Base-by-base conservation (phyloP, 768 basidiomycete genomes). In the Boletus sp. region DNA sequence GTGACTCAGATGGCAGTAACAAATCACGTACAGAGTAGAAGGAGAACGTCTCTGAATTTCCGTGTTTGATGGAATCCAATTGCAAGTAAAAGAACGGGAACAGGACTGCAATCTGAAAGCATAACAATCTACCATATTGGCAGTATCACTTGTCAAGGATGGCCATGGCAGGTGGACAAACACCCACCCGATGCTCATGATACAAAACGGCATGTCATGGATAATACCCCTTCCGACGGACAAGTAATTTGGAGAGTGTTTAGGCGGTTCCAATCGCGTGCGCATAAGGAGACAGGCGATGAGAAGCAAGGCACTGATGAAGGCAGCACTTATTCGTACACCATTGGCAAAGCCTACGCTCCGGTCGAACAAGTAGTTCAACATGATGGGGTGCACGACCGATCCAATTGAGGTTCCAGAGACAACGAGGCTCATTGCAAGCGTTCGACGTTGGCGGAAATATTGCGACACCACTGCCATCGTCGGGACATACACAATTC, bases 21-120 rank as follows among this genome's bases (percentile, higher is more conserved):
- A 40, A 4, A 30, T 50, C 24, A 46, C 67, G n/a, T 52, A 83
- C 83, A 32, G 76, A 77, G 58, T 83, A 83, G 57, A 85, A 84
- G 4, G 37, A 39, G 37, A 39, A 39, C 24, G 24, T 24, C 24
- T 24, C 24, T 24, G 24, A 24, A 24, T 24, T 24, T 24, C 24
- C 24, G 24, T 39, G 37, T 39, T 17, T 17, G 37, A 77, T 67
- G 60, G 15, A 33, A 33, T 33, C 33, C 33, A 33, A 33, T 33
- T 33, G 84, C 6, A 85, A 60, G 64, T 81, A 85, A 67, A 83
- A 85, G 17, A 82, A 71, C 0, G 82, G 82, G 46, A 75, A 81
- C 55, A 75, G 83, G 32, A 81, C 61, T 3, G 77, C 79, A 1
- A 66, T 59, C 6, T 76, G 64, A 15, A 75, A 72, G 37, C 72